Evolutionary conservation across 352 stramenopile genomes (phyloP).

Genomic region (Globisporangium cystogenes): DNA sequence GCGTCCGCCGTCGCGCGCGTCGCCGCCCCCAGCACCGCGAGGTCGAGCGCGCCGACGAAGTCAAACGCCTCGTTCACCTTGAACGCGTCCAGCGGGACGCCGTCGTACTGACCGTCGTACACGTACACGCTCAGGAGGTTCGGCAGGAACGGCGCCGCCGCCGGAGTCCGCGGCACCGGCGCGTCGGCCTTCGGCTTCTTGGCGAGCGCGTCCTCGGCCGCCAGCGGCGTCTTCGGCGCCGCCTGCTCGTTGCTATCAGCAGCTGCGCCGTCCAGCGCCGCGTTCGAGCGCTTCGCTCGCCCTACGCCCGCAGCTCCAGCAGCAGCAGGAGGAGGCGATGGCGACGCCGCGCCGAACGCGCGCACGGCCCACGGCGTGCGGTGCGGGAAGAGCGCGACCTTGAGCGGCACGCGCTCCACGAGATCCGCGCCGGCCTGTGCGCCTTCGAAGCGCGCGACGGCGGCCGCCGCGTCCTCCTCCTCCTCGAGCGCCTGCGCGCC

Average conservation of each 20-base stretch:
- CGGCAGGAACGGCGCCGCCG: conserved; percentile 5
- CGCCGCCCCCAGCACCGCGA: conserved; percentile 35
- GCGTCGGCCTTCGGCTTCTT: conserved; percentile 64
- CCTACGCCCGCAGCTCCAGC: neutral
- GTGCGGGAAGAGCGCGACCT: conserved; percentile 56
- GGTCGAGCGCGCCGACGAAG: conserved; percentile 69
- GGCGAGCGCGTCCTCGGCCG: neutral
- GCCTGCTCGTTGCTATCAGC: neutral
- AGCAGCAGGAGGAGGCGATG: neutral
- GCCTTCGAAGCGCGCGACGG: conserved; percentile 1
- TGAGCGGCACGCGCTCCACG: conserved; percentile 57
- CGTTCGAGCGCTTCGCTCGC: conserved; percentile 29
- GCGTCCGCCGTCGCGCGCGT: conserved; percentile 9
- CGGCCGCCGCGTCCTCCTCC: neutral
- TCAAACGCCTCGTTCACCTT: conserved; percentile 84
- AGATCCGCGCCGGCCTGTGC: conserved; percentile 23
- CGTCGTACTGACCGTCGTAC: conserved; percentile 60
- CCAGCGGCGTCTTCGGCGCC: neutral
- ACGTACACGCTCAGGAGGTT: conserved; percentile 63
- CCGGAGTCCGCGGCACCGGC: no score
- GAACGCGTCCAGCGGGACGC: conserved; percentile 42
- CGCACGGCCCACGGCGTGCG: conserved; percentile 42
- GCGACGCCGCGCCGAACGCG: conserved; percentile 15
- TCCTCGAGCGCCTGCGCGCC: neutral
- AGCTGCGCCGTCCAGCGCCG: conserved; percentile 17